These are phyloP conservation scores for Komagataella pastoris DNA, from an alignment of 805 yeast genomes.

Conservation along the genomic window DNA sequence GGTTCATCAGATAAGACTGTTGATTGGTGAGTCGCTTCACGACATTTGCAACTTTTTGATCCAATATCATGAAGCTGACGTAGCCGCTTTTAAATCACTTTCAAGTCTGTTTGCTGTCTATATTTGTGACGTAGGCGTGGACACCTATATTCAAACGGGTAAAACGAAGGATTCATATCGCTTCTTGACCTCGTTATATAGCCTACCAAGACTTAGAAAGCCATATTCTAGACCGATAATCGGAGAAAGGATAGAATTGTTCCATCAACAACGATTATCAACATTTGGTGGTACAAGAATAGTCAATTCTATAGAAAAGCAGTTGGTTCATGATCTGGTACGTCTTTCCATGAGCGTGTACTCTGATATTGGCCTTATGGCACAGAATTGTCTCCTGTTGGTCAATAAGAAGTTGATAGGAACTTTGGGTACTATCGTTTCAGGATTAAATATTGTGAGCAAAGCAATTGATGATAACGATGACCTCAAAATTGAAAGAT, in stretches of 20 bases:
- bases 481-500: constrained; percentile 46
- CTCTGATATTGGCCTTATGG: constrained; percentile 52
- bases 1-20: constrained; percentile 48
- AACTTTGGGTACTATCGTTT: constrained; percentile 42
- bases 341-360: constrained; percentile 56
- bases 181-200: constrained; percentile 44
- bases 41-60: constrained; percentile 32
- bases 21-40: constrained; percentile 44
- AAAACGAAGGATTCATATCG: constrained; percentile 40
- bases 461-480: constrained; percentile 36
- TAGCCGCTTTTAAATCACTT: constrained; percentile 45
- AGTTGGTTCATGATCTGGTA: constrained; percentile 53
- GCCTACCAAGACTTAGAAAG: constrained; percentile 47
- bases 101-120: constrained; percentile 59
- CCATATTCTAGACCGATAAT: constrained; percentile 68
- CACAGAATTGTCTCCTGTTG: constrained; percentile 53
- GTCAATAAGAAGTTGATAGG: constrained; percentile 62
- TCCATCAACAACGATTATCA: constrained; percentile 62
- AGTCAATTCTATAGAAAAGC: constrained; percentile 51
- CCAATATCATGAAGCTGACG: constrained; percentile 44
- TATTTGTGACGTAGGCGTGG: constrained; percentile 65
- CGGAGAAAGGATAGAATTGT: constrained; percentile 62
- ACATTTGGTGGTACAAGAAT: constrained; percentile 63
- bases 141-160: constrained; percentile 32
- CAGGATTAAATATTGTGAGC: constrained; percentile 33